Percentiles rank a stretch among this genome's conserved stretches.
Evolutionary conservation across 169 alveolate genomes (phyloP).

Genomic region (Eimeria necatrix): DNA sequence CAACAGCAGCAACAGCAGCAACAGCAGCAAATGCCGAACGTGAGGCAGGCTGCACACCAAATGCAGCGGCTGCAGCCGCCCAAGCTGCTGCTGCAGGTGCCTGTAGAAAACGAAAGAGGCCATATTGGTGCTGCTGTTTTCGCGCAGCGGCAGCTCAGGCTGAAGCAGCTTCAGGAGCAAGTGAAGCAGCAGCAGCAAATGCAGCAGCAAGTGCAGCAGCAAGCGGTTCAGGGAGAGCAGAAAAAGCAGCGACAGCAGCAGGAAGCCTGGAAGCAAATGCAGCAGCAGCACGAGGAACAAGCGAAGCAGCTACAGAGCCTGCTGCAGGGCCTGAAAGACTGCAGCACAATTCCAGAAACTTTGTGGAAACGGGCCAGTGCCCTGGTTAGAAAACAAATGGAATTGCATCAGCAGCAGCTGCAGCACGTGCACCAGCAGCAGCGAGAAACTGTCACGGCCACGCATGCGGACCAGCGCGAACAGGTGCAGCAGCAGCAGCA

Average conservation of each 20-base stretch:
- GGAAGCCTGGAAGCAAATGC: not conserved
- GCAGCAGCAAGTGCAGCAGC: not conserved
- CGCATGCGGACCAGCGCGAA: not conserved
- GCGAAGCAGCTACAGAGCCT: not conserved
- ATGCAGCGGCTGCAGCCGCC: conserved; percentile 21
- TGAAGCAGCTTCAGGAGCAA: conserved; percentile 2
- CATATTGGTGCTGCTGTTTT: not conserved
- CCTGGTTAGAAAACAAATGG: conserved; percentile 9
- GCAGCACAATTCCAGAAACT: not conserved
- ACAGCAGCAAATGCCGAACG: not conserved
- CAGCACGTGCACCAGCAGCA: conserved; percentile 28
- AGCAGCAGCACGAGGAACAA: not conserved
- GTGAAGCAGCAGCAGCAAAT: not conserved
- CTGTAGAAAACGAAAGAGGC: not conserved
- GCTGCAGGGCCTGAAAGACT: not conserved
- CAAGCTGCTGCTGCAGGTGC: not conserved
- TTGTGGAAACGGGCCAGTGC: conserved; percentile 12
- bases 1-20: not conserved
- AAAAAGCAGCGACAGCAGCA: not conserved
- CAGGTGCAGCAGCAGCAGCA: conserved; percentile 37
- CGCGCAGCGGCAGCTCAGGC: not conserved
- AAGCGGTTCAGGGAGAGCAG: not conserved
- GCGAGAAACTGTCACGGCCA: not conserved
- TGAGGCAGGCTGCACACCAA: not conserved
- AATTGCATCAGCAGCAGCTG: conserved; percentile 7